These are phyloP conservation scores for Pneumocystis oryctolagi DNA, from an alignment of 1,139 yeast genomes.

Conservation along the genomic window DNA sequence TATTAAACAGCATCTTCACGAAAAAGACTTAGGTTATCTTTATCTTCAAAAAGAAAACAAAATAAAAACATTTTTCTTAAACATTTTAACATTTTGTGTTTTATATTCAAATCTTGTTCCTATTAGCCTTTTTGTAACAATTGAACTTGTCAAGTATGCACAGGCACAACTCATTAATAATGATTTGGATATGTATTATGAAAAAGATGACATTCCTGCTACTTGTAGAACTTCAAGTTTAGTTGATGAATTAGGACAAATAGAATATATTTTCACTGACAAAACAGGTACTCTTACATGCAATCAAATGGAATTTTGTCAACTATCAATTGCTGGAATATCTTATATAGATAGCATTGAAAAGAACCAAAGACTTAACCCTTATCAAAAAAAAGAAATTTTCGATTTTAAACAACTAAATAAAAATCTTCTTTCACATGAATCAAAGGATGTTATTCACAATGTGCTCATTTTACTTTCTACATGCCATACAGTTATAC, in stretches of 20 bases:
- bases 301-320: conserved; percentile 88
- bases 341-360: conserved; percentile 82
- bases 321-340: conserved; percentile 86
- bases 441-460: conserved; percentile 47
- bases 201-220: conserved; percentile 79
- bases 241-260: conserved; percentile 93
- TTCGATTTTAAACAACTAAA: conserved; percentile 56
- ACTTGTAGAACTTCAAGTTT: conserved; percentile 87
- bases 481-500: conserved; percentile 95
- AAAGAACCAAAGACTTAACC: conserved; percentile 65
- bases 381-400: conserved; percentile 58
- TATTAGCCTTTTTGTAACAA: conserved; percentile 73
- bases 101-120: conserved; percentile 90
- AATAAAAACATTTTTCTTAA: conserved; percentile 63
- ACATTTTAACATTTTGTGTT: conserved; percentile 88
- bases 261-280: conserved; percentile 87
- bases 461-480: conserved; percentile 75
- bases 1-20: conserved; percentile 31
- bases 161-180: conserved; percentile 90
- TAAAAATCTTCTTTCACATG: conserved; percentile 33
- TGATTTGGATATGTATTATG: conserved; percentile 84
- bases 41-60: conserved; percentile 39
- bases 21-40: conserved; percentile 24
- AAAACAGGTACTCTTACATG: conserved; percentile 93
- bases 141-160: conserved; percentile 84